These are phyloP conservation scores for Mycena indigotica DNA, from an alignment of 768 basidiomycete genomes.

Conservation along the genomic window DNA sequence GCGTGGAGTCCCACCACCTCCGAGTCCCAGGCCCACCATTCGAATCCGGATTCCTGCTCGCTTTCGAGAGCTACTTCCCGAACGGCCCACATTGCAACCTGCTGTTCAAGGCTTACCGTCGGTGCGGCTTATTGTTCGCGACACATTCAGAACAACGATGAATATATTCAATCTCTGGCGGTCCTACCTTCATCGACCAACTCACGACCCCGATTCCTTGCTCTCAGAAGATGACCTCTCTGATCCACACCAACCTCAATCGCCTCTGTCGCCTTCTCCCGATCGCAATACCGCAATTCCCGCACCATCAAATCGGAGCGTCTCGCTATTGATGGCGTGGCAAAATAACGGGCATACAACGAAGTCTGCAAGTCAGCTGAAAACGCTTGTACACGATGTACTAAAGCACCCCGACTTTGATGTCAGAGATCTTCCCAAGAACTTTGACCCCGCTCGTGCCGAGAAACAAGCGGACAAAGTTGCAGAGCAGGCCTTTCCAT, in stretches of 20 bases:
- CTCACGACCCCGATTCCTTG: slow-evolving; percentile 15
- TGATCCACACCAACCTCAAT: background rate
- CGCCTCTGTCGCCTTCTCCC: background rate
- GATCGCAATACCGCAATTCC: background rate
- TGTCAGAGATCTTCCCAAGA: slow-evolving; percentile 8
- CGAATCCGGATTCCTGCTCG: background rate
- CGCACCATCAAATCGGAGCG: background rate
- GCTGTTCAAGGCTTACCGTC: background rate
- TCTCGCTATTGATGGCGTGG: slow-evolving; percentile 7
- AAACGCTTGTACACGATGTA: slow-evolving; percentile 19
- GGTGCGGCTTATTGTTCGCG: slow-evolving; percentile 10
- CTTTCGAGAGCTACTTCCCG: background rate
- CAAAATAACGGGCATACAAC: slow-evolving; percentile 12
- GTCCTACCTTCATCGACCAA: slow-evolving; percentile 14
- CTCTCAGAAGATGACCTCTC: slow-evolving; percentile 8
- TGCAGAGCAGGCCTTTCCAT: slow-evolving; percentile 4
- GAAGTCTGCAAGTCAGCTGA: slow-evolving; percentile 21
- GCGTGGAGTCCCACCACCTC: background rate
- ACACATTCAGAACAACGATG: slow-evolving; percentile 1
- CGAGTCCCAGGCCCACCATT: background rate
- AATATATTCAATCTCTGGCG: slow-evolving; percentile 15
- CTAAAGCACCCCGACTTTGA: slow-evolving; percentile 17
- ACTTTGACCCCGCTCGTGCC: slow-evolving; percentile 17
- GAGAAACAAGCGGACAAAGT: slow-evolving; percentile 19
- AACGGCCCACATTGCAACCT: background rate